Evolutionary conservation across 2,329 filamentous ascomycete species (phyloP).

Genomic region (Chrysoporthe puriensis): DNA sequence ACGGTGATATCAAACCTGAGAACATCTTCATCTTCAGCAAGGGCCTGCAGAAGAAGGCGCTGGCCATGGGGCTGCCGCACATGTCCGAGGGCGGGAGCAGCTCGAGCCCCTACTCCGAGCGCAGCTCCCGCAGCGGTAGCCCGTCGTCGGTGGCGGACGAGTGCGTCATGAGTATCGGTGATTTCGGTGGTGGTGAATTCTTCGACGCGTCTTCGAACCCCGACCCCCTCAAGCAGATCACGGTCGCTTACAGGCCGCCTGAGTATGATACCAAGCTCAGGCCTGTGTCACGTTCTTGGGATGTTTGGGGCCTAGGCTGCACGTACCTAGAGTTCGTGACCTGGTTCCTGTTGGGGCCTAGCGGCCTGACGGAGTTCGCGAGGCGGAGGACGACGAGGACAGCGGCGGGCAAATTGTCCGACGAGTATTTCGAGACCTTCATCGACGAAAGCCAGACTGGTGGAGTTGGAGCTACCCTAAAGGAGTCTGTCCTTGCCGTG

Average conservation of each 20-base stretch:
- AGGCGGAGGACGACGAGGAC: slow-evolving; percentile 28
- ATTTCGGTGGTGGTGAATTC: slow-evolving; percentile 30
- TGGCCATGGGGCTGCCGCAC: slow-evolving; percentile 26
- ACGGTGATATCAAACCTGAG: slow-evolving; percentile 31
- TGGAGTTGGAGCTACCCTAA: slow-evolving; percentile 26
- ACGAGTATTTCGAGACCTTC: slow-evolving; percentile 29
- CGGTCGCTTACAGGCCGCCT: slow-evolving; percentile 27
- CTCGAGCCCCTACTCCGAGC: slow-evolving; percentile 11
- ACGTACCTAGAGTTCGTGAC: slow-evolving; percentile 33
- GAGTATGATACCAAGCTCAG: slow-evolving; percentile 29
- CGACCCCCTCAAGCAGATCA: slow-evolving; percentile 28
- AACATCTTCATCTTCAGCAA: slow-evolving; percentile 30
- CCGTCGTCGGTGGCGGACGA: slow-evolving; percentile 23
- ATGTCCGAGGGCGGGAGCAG: slow-evolving; percentile 15
- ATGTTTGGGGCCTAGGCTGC: slow-evolving; percentile 35
- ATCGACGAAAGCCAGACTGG: slow-evolving; percentile 27
- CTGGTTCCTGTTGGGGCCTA: slow-evolving; percentile 29
- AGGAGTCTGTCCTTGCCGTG: slow-evolving; percentile 28
- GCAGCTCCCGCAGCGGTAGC: slow-evolving; percentile 21
- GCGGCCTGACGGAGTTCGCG: slow-evolving; percentile 27
- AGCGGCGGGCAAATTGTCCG: slow-evolving; percentile 26
- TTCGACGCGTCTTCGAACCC: slow-evolving; percentile 27
- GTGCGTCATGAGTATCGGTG: slow-evolving; percentile 24
- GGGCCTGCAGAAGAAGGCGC: slow-evolving; percentile 24
- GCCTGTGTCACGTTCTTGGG: slow-evolving; percentile 31